These are phyloP conservation scores for Apiospora kogelbergensis DNA, from an alignment of 2,329 filamentous ascomycete species.

Conservation along the genomic window DNA sequence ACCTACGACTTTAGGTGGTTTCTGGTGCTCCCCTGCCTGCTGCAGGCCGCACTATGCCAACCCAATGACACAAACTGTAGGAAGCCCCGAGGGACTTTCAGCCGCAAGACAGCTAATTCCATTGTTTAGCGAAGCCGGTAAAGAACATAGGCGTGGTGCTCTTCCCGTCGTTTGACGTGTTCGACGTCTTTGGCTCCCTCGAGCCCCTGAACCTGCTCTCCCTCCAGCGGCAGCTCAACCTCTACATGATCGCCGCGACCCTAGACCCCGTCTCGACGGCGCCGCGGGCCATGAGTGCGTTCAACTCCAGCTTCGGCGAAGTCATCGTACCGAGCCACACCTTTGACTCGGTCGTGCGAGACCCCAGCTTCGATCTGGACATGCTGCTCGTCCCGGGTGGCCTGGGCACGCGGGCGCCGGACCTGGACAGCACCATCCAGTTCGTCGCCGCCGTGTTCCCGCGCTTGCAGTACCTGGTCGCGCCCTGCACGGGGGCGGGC, in stretches of 20 bases:
- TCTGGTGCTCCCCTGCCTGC: background rate
- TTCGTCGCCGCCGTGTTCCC: conserved; percentile 48
- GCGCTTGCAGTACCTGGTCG: conserved; percentile 55
- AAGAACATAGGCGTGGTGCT: conserved; percentile 38
- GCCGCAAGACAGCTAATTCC: background rate
- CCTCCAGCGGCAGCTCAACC: conserved; percentile 34
- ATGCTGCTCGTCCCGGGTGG: conserved; percentile 69
- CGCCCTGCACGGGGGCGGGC: conserved; percentile 65
- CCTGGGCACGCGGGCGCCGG: conserved; percentile 42
- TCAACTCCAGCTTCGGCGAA: conserved; percentile 31
- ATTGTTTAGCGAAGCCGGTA: background rate
- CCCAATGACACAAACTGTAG: background rate
- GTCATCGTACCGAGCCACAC: conserved; percentile 47
- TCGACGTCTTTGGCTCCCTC: conserved; percentile 48
- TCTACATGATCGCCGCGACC: conserved; percentile 41
- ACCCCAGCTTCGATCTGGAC: conserved; percentile 51
- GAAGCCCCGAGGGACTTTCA: too few species aligned
- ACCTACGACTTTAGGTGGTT: background rate
- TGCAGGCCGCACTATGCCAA: background rate
- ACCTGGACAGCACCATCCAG: conserved; percentile 36
- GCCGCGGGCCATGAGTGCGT: conserved; percentile 15
- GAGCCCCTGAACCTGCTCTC: conserved; percentile 45
- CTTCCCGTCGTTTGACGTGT: conserved; percentile 43
- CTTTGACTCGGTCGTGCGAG: conserved; percentile 38
- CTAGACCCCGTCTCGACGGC: conserved; percentile 41